Evolutionary conservation across 106 monocot genomes (phyloP).

Genomic region (Dactylorhiza incarnata): DNA sequence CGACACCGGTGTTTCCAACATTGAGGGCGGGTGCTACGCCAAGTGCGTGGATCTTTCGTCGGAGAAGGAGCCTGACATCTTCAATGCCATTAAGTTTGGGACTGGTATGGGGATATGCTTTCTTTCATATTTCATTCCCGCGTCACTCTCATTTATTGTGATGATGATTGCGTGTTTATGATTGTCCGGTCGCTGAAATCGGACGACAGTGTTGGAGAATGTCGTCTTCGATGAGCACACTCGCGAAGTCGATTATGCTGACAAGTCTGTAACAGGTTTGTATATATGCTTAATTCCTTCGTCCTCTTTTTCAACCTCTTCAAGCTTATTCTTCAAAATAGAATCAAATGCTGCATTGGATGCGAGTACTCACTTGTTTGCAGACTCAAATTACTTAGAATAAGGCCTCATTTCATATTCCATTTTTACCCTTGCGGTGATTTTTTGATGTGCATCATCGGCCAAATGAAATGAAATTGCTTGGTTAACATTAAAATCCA

Average conservation of each 20-base stretch:
- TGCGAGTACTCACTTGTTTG: no score
- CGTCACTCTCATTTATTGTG: background rate
- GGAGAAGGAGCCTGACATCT: conserved; percentile 95
- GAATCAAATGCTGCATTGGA: no score
- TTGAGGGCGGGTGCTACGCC: conserved; percentile 97
- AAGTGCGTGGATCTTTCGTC: conserved; percentile 71
- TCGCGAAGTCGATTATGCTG: conserved; percentile 71
- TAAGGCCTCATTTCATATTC: no score
- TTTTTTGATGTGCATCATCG: no score
- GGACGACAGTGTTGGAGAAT: conserved; percentile 72
- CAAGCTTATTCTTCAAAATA: no score
- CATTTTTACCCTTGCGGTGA: no score
- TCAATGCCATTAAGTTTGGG: conserved; percentile 92
- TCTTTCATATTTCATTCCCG: background rate
- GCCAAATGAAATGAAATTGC: no score
- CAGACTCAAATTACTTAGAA: no score
- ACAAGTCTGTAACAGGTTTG: conserved; percentile 85
- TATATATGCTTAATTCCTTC: background rate
- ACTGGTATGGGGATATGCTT: conserved; percentile 40
- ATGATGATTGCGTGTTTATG: background rate
- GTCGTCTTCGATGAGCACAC: conserved; percentile 92
- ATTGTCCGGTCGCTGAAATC: background rate
- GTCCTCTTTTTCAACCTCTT: background rate
- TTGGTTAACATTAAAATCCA: no score
- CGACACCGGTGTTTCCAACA: conserved; percentile 88